Evolutionary conservation across 1,284 basidiomycete genomes (phyloP).

Genomic region (Pterula multifida): DNA sequence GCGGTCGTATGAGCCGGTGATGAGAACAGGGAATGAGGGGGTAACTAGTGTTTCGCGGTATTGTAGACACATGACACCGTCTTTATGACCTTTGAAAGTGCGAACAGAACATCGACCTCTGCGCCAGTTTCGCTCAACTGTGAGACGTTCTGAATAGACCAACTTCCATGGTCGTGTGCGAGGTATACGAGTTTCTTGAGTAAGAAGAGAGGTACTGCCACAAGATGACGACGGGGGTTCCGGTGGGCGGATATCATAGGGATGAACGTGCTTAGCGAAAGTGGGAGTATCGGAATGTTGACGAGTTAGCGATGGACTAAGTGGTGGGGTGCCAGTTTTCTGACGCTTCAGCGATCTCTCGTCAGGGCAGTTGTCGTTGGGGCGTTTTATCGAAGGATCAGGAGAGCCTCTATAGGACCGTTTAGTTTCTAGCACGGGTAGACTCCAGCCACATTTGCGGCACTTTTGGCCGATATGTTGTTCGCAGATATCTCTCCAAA

Average conservation of each 20-base stretch:
- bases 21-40: conserved; percentile 85
- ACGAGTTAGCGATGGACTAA: conserved; percentile 37
- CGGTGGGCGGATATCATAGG: background rate
- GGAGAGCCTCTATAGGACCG: conserved; percentile 24
- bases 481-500: conserved; percentile 96
- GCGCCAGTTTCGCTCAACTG: conserved; percentile 95
- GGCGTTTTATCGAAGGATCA: conserved; percentile 13
- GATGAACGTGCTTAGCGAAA: background rate
- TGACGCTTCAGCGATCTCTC: background rate
- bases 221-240: background rate
- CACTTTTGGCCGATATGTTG: conserved; percentile 99
- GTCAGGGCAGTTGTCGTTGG: conserved; percentile 16
- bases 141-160: conserved; percentile 96
- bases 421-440: conserved; percentile 81
- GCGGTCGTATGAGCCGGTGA: conserved; percentile 96
- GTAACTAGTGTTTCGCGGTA: conserved; percentile 82
- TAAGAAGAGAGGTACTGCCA: background rate
- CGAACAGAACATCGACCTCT: conserved; percentile 81
- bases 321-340: conserved; percentile 9
- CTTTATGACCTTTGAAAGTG: conserved; percentile 85
- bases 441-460: conserved; percentile 94
- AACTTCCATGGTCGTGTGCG: conserved; percentile 91
- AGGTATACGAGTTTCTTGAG: background rate
- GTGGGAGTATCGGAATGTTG: conserved; percentile 23
- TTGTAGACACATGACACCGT: conserved; percentile 96